Evolutionary conservation across 306 rosid genomes (phyloP), one percentile per base, ranked within the genome.

Genomic region (Vigna radiata): DNA sequence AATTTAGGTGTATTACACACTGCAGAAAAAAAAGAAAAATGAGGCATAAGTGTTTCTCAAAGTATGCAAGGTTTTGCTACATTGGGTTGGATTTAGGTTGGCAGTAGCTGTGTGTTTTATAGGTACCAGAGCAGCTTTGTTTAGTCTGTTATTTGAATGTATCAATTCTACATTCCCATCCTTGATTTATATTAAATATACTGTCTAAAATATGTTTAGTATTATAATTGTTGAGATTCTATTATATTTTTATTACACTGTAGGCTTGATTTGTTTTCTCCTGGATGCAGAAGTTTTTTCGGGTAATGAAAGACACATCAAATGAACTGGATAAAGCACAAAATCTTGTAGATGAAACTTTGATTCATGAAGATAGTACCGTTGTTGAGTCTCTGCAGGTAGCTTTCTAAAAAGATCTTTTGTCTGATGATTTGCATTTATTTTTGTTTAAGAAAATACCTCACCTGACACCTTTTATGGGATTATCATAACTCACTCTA

Each of bases 381-480:
- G 17, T 75, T 66, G 43, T 72, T 70, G 98, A 83, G 87, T 25
- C 91, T 73, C 77, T 92, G 85, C 97, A 89, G 99, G 99, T 96
- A 83, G 79, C 76, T 73, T 65, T 71, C 82, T 36, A 1, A 18
- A 77, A 54, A 56, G 73, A 37, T 54, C 82, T 78, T 83, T 18
- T 65, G 37, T 79, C 46, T 36, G 68, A 43, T 49, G 29, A 67
- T 55, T 72, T 88, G 64, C 79, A 19, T 76, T 64, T 59, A 2
- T 49, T 13, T 48, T 0, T 70, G 46, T 63, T 65, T 62, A 25
- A 68, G 47, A 82, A 79, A 58, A 65, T 76, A 52, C 55, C 72
- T 36, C 72, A 46, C 61, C 8, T 61, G 56, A 69, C 67, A 73
- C 72, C 80, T 73, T 68, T 50, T 19, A 50, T 72, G 78, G 66